Base-by-base conservation (phyloP, 1,284 basidiomycete genomes). In the Fomitopsis palustris region DNA sequence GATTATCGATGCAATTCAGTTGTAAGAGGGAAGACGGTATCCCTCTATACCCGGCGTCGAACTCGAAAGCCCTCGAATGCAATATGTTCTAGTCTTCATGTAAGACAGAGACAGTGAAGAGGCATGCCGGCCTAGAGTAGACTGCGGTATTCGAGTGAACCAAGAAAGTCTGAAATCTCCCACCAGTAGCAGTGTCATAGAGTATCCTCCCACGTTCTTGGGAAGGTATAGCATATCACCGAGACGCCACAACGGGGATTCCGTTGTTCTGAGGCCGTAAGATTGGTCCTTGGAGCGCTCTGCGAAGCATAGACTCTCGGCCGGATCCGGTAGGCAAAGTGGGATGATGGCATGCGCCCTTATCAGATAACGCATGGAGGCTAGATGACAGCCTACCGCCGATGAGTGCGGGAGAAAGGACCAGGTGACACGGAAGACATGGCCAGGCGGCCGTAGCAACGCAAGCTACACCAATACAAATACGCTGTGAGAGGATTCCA, bases 1-100 rank as follows among this genome's bases (percentile, higher is more conserved):
- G 57, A 59, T 59, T 35, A 59, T 59, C 57, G 57, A 59, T 59
- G 3, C 41, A 49, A 59, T 55, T 43, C n/a, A 55, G 21, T 55
- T 8, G 33, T 8, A 33, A 16, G 10, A 35, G 43, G 47, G 19
- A 37, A 41, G 35, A n/a, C 38, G 4, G 37, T 14, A 16, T 10
- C n/a, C 51, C 33, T 37, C 14, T 14, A 19, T 37, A 41, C 25
- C 27, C 39, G 37, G 41, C 53, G 23, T 41, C 27, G 38, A 41
- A 54, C 53, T 37, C n/a, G 21, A 12, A 14, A 23, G 27, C 33
- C 23, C 33, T 41, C 21, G 29, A 6, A 54, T 16, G n/a, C 25
- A 27, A 41, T 27, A 31, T 38, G 53, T 42, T 54, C 37, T 37
- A 29, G 27, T 16, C 27, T 52, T 52, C 49, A 52, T 52, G 31